These are phyloP conservation scores for Lepidium aucheri DNA, from an alignment of 345 rosid species.

Conservation along the genomic window DNA sequence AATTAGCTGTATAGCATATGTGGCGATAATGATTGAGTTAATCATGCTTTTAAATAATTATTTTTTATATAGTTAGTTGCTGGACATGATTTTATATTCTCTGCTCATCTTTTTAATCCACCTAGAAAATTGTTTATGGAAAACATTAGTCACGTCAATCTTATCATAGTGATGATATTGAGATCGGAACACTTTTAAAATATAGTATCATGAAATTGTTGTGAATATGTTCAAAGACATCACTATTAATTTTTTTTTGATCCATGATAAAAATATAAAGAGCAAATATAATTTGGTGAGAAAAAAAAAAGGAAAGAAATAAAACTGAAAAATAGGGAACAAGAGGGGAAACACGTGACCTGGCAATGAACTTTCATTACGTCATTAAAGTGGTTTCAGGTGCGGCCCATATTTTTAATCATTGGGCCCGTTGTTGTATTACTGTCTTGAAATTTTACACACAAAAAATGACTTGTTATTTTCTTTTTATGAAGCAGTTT, in stretches of 20 bases:
- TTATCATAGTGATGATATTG: too few relatives aligned
- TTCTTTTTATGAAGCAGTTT: not conserved
- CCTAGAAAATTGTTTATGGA: not conserved
- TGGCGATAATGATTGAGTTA: slow-evolving; percentile 13
- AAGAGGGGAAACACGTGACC: not conserved
- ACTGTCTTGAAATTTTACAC: too few relatives aligned
- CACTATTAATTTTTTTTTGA: too few relatives aligned
- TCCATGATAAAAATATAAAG: too few relatives aligned
- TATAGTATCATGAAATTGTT: too few relatives aligned
- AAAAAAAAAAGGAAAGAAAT: too few relatives aligned
- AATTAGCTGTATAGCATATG: slow-evolving; percentile 21
- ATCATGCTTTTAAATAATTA: not conserved
- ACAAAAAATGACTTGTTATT: not conserved
- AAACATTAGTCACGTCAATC: not conserved
- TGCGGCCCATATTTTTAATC: not conserved
- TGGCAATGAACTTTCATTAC: not conserved
- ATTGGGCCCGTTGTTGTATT: not conserved
- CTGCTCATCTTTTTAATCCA: not conserved
- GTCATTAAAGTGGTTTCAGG: not conserved
- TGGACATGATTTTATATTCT: not conserved
- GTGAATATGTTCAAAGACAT: too few relatives aligned
- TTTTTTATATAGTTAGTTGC: not conserved
- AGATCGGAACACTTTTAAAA: too few relatives aligned
- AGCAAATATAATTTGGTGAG: too few relatives aligned
- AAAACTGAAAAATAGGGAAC: not conserved